Conservation (phyloP, 768 basidiomycete species). For the Pleurotus platypus region DNA sequence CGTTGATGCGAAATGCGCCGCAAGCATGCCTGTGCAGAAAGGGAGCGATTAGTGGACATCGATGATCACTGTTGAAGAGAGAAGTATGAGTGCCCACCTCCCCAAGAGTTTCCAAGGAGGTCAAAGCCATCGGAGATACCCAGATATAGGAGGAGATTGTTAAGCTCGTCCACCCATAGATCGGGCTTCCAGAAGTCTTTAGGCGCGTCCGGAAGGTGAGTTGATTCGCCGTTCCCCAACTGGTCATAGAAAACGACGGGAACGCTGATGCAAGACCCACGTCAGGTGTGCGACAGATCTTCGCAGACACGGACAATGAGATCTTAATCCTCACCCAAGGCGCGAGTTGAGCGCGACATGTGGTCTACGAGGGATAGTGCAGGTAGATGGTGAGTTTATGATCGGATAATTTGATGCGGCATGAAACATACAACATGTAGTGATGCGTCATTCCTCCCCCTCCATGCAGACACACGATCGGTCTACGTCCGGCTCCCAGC, state of each 20-base stretch:
- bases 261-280: background rate
- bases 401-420: no score
- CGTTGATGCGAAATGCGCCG: slow-evolving; percentile 31
- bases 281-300: background rate
- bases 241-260: slow-evolving; percentile 52
- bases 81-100: slow-evolving; percentile 20
- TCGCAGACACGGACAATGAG: no score
- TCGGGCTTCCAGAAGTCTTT: slow-evolving; percentile 41
- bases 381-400: no score
- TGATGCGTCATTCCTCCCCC: slow-evolving; percentile 32
- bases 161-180: slow-evolving; percentile 53
- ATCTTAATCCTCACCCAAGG: background rate
- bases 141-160: slow-evolving; percentile 41
- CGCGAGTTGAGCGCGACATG: background rate
- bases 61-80: background rate
- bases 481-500: slow-evolving; percentile 23
- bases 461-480: slow-evolving; percentile 43
- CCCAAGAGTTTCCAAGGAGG: slow-evolving; percentile 54
- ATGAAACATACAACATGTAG: slow-evolving; percentile 6
- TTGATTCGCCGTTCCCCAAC: slow-evolving; percentile 42
- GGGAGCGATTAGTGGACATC: no score
- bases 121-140: slow-evolving; percentile 36
- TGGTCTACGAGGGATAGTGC: background rate
- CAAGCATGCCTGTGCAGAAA: slow-evolving; percentile 36
- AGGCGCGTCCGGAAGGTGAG: slow-evolving; percentile 34